Conservation (phyloP, 2,329 filamentous ascomycete genomes). For the Penicillium psychrosexuale region DNA sequence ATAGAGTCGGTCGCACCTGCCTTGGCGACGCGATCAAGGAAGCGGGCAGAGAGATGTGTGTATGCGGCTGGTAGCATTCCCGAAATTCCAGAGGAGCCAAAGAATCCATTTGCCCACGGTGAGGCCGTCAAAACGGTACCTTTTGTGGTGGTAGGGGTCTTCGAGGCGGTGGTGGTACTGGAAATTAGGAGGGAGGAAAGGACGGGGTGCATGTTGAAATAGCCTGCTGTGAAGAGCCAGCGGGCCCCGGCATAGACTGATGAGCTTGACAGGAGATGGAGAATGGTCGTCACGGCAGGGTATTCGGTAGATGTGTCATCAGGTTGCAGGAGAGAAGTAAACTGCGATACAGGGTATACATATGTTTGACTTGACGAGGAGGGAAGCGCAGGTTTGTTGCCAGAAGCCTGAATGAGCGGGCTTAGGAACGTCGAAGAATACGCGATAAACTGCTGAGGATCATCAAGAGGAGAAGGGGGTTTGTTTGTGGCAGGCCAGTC, state of each 20-base stretch:
- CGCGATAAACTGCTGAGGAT: conserved; percentile 66
- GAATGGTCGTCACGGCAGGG: conserved; percentile 71
- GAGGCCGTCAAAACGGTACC: conserved; percentile 90
- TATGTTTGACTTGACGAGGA: conserved; percentile 59
- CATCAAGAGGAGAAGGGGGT: conserved; percentile 69
- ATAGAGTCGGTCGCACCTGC: conserved; percentile 59
- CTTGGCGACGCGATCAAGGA: conserved; percentile 63
- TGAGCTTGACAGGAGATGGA: conserved; percentile 64
- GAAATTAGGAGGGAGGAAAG: conserved; percentile 75
- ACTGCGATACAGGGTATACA: conserved; percentile 82
- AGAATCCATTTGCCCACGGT: conserved; percentile 94
- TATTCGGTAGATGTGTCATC: conserved; percentile 80
- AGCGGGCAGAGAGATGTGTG: conserved; percentile 78
- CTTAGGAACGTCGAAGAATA: conserved; percentile 65
- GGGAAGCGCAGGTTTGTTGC: conserved; percentile 29
- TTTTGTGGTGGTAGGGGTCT: conserved; percentile 39
- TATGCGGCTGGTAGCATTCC: conserved; percentile 90
- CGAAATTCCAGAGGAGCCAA: conserved; percentile 79
- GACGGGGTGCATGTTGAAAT: conserved; percentile 92
- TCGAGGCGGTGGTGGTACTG: conserved; percentile 52
- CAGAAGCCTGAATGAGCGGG: conserved; percentile 60
- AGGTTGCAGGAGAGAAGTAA: conserved; percentile 76
- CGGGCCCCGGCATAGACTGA: conserved; percentile 62
- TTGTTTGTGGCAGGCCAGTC: conserved; percentile 74
- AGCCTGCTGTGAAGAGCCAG: conserved; percentile 97